Conservation (phyloP, 768 basidiomycete species). For the Collybia mongolica region DNA sequence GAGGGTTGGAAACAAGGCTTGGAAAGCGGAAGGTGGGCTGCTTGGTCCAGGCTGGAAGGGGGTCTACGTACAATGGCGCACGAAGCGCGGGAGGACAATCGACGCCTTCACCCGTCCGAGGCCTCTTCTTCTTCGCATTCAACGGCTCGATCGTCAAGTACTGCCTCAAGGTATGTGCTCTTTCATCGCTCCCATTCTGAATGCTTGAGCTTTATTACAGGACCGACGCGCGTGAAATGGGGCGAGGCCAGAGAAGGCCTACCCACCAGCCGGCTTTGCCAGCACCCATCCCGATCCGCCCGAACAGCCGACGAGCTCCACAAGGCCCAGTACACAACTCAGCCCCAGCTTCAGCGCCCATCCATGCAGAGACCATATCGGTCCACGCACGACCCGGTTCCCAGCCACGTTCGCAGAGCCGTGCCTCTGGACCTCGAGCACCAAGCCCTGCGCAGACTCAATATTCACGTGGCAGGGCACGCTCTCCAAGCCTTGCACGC, state of each 20-base stretch:
- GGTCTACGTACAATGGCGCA: slow-evolving; percentile 1
- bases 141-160: slow-evolving; percentile 10
- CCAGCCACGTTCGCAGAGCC: slow-evolving; percentile 1
- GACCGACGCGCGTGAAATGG: background rate
- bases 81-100: too few relatives aligned
- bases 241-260: background rate
- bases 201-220: background rate
- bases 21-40: slow-evolving; percentile 24
- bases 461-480: slow-evolving; percentile 6
- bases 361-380: slow-evolving; percentile 16
- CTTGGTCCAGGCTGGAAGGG: background rate
- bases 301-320: slow-evolving; percentile 6
- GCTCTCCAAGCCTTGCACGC: slow-evolving; percentile 10
- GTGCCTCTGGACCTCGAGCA: background rate
- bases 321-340: slow-evolving; percentile 6
- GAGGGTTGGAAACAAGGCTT: slow-evolving; percentile 51
- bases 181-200: background rate
- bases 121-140: slow-evolving; percentile 3
- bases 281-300: slow-evolving; percentile 18
- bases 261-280: slow-evolving; percentile 9
- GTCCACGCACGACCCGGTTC: slow-evolving; percentile 5
- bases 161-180: background rate
- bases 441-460: background rate
- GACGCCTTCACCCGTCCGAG: background rate
- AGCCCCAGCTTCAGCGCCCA: background rate